Conservation (phyloP, 2,329 filamentous ascomycete species). For the Aspergillus piperis region DNA sequence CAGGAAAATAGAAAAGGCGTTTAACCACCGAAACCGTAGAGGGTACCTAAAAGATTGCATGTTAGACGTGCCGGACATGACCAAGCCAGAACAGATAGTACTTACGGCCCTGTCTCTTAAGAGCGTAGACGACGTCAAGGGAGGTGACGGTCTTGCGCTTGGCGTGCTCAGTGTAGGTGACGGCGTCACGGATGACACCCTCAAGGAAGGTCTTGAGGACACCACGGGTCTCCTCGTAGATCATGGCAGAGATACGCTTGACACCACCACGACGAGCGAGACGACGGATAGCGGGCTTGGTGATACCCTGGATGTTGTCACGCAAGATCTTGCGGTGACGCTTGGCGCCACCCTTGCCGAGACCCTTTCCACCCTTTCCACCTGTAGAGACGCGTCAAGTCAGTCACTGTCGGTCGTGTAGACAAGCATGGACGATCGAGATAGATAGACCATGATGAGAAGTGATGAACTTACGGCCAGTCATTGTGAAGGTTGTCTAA, state of each 20-base stretch:
- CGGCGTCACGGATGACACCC: constrained; percentile 75
- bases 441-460: neutral
- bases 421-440: neutral
- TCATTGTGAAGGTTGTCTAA: constrained; percentile 52
- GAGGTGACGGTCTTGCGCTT: constrained; percentile 65
- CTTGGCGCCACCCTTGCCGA: constrained; percentile 98
- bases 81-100: constrained; percentile 13
- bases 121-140: constrained; percentile 64
- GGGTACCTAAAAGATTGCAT: constrained; percentile 54
- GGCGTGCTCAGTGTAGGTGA: constrained; percentile 81
- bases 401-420: constrained; percentile 11
- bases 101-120: constrained; percentile 63
- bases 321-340: constrained; percentile 98
- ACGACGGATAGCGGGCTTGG: constrained; percentile 97
- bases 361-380: constrained; percentile 95
- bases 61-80: constrained; percentile 22
- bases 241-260: constrained; percentile 99
- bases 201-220: constrained; percentile 83
- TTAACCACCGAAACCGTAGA: constrained; percentile 91
- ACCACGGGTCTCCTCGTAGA: constrained; percentile 81
- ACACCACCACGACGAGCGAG: constrained; percentile 98
- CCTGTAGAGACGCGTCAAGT: constrained; percentile 61
- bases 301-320: constrained; percentile 99
- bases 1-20: constrained; percentile 33
- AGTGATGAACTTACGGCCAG: constrained; percentile 56